Evolutionary conservation across 2,329 filamentous ascomycete genomes (phyloP).

Genomic region (Pseudogymnoascus sp.): DNA sequence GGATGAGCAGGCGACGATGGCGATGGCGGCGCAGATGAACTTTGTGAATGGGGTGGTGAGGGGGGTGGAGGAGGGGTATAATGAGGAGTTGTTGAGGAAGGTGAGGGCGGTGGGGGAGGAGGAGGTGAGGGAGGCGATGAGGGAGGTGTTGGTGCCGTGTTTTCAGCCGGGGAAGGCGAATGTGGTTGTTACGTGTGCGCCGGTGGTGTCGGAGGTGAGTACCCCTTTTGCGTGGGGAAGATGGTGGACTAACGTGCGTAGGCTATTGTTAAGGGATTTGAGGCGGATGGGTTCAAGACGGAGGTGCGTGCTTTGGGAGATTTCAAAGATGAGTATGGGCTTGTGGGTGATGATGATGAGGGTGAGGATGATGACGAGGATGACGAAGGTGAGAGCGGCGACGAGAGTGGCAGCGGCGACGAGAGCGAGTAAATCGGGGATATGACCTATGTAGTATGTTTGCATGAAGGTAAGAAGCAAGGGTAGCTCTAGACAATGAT

Average conservation of each 20-base stretch:
- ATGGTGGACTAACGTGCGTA: slow-evolving; percentile 29
- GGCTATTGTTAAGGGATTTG: slow-evolving; percentile 68
- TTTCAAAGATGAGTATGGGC: slow-evolving; percentile 85
- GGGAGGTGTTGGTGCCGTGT: slow-evolving; percentile 65
- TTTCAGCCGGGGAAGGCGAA: slow-evolving; percentile 77
- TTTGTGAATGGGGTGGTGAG: slow-evolving; percentile 76
- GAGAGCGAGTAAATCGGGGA: not conserved
- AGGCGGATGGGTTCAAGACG: slow-evolving; percentile 67
- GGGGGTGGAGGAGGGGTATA: slow-evolving; percentile 68
- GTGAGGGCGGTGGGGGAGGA: slow-evolving; percentile 69
- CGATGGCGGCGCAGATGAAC: slow-evolving; percentile 70
- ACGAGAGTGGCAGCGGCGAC: slow-evolving; percentile 11
- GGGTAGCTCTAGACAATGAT: not conserved
- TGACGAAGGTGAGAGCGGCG: slow-evolving; percentile 17
- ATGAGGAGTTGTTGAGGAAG: slow-evolving; percentile 63
- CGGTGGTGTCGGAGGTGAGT: slow-evolving; percentile 73
- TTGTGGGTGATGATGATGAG: slow-evolving; percentile 55
- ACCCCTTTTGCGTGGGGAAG: slow-evolving; percentile 6
- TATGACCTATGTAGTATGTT: not conserved
- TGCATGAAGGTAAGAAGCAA: not conserved
- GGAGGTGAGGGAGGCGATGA: slow-evolving; percentile 67
- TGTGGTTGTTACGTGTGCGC: slow-evolving; percentile 79
- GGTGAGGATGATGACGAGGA: slow-evolving; percentile 31
- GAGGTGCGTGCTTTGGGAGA: slow-evolving; percentile 64
- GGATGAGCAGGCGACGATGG: slow-evolving; percentile 81